These are phyloP conservation scores for Hypericum androsaemum DNA, from an alignment of 345 rosid genomes.

Conservation along the genomic window DNA sequence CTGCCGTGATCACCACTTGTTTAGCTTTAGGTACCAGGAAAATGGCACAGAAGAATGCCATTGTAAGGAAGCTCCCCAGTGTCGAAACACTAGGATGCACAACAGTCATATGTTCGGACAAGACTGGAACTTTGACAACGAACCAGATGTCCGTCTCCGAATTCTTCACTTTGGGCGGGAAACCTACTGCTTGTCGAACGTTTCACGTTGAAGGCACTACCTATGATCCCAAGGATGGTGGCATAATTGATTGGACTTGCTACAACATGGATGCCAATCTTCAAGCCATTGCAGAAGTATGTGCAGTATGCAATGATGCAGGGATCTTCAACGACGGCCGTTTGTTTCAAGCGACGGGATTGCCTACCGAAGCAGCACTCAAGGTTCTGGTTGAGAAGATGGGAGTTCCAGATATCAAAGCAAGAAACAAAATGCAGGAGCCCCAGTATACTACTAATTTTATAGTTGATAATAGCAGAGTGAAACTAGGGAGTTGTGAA, in stretches of 20 bases:
- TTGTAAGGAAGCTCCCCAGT: constrained; percentile 85
- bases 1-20: constrained; percentile 94
- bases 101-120: constrained; percentile 86
- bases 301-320: constrained; percentile 88
- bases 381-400: constrained; percentile 89
- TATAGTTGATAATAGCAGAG: constrained; percentile 49
- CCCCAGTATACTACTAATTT: constrained; percentile 42
- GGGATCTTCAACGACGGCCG: constrained; percentile 52
- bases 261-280: constrained; percentile 81
- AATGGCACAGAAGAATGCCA: constrained; percentile 96
- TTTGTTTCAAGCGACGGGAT: constrained; percentile 72
- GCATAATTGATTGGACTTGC: constrained; percentile 56
- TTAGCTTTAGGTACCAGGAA: constrained; percentile 90
- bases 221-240: constrained; percentile 74
- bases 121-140: constrained; percentile 91
- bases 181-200: constrained; percentile 49
- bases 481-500: constrained; percentile 68
- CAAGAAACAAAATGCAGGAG: constrained; percentile 38
- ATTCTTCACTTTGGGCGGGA: constrained; percentile 80
- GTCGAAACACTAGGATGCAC: constrained; percentile 97
- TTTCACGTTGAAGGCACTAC: constrained; percentile 82
- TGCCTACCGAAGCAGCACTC: constrained; percentile 96
- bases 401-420: constrained; percentile 61
- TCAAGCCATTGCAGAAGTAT: constrained; percentile 77
- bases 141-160: constrained; percentile 84